Evolutionary conservation across 495 filamentous ascomycete genomes (phyloP), one percentile per base, ranked within the genome.

Genomic region (Penicillium steckii): DNA sequence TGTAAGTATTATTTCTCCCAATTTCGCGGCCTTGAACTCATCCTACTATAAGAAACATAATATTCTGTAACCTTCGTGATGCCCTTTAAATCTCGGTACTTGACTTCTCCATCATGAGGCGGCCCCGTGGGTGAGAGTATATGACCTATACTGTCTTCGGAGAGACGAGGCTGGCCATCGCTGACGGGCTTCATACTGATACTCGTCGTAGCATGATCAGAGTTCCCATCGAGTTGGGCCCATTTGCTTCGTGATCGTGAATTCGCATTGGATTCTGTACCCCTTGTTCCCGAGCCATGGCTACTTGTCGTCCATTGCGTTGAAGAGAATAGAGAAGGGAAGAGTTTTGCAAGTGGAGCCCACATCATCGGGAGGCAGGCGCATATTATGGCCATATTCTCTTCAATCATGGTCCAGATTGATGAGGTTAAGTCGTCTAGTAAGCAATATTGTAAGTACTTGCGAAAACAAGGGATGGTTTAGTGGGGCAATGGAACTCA

Each of bases 321-420:
- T 29, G 15, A 0, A 19, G 46, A 49, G 2, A 49, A 27, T n/a
- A n/a, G n/a, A n/a, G 50, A 53, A 35, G 50, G 52, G 22, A 54
- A 54, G 27, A 54, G 37, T 22, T 37, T 48, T 1, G 52, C 37
- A 26, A 54, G 52, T 26, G 52, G 52, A 13, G n/a, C 27, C 52
- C 52, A 54, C 45, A 48, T 54, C 52, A 54, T 54, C n/a, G 75
- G 77, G 7, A 79, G 64, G 48, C 69, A 76, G 32, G 73, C 75
- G 60, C 72, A 77, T 48, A 80, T 71, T 46, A 78, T 71, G 22
- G 67, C 72, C 9, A 72, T 51, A 54, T 76, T 71, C n/a, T 65
- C 47, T 48, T 79, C 76, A 37, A 76, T 58, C 13, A 72, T 67
- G 8, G 73, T 77, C 75, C 73, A 80, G 48, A 75, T 66, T 3